Evolutionary conservation across 352 stramenopile species (phyloP).

Genomic region (Globisporangium apiculatum): DNA sequence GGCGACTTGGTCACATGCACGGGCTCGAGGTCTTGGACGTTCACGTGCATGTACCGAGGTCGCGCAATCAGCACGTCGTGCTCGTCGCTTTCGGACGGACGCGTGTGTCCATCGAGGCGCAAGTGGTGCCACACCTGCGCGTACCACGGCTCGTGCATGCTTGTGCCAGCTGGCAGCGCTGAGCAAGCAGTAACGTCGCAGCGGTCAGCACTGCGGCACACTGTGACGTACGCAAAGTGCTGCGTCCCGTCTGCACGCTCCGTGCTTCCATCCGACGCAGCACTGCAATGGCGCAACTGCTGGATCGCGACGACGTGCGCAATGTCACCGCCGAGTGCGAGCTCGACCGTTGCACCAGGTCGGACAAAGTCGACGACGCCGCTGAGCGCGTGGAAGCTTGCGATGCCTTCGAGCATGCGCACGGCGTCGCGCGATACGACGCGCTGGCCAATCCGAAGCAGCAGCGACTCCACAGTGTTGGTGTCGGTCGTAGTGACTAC

Average conservation of each 20-base stretch:
- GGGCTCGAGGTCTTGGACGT: constrained; percentile 11
- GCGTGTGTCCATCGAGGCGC: neutral
- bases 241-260: neutral
- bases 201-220: too few species aligned
- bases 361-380: constrained; percentile 34
- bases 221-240: constrained; percentile 1
- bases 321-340: constrained; percentile 20
- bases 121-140: neutral
- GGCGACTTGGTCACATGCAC: neutral
- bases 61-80: neutral
- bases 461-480: too few species aligned
- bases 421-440: constrained; percentile 13
- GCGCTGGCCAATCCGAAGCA: constrained; percentile 20
- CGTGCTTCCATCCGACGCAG: neutral
- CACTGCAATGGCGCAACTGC: neutral
- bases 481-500: too few species aligned
- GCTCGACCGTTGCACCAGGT: constrained; percentile 21
- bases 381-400: constrained; percentile 24
- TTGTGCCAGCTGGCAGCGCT: neutral
- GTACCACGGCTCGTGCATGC: constrained; percentile 4
- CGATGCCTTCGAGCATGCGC: constrained; percentile 18
- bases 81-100: neutral
- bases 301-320: constrained; percentile 21
- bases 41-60: constrained; percentile 10
- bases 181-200: too few species aligned